Conservation (phyloP, 345 rosid genomes). For the Rhodamnia rubescens region DNA sequence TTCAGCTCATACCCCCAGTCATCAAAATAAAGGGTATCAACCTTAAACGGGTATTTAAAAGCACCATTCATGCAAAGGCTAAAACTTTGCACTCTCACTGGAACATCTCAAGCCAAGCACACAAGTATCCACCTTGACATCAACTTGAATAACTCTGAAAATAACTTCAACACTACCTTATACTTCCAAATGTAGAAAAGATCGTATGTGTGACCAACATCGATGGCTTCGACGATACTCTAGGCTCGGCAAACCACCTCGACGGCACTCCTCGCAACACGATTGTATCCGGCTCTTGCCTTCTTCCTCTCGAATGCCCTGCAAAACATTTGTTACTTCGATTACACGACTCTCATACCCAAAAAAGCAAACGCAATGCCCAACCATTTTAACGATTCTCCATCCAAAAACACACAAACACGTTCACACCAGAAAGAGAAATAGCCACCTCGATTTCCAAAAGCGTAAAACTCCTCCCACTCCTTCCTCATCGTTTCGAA, state of each 20-base stretch:
- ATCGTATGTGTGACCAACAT: constrained; percentile 82
- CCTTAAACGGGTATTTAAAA: background rate
- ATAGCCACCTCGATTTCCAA: constrained; percentile 36
- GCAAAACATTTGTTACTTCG: background rate
- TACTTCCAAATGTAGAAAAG: constrained; percentile 75
- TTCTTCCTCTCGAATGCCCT: constrained; percentile 59
- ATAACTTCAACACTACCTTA: constrained; percentile 30
- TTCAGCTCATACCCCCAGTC: background rate
- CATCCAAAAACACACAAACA: background rate
- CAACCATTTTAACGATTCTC: background rate
- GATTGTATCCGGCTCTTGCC: constrained; percentile 69
- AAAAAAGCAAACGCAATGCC: background rate
- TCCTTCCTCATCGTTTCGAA: constrained; percentile 60
- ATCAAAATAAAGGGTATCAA: background rate
- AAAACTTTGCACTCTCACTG: background rate
- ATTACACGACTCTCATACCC: too few relatives aligned
- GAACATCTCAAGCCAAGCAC: background rate
- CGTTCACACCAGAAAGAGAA: background rate
- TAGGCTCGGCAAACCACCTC: constrained; percentile 91
- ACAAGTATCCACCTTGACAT: background rate
- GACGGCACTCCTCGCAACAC: constrained; percentile 71
- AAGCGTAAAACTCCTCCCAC: constrained; percentile 71
- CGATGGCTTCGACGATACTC: constrained; percentile 91
- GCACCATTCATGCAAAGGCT: background rate
- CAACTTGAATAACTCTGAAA: background rate